A percentile compares a stretch with the other conserved stretches of the same genome.
Evolutionary conservation across 192 early-diverging fungal species (phyloP).

Genomic region (Linnemannia elongata): DNA sequence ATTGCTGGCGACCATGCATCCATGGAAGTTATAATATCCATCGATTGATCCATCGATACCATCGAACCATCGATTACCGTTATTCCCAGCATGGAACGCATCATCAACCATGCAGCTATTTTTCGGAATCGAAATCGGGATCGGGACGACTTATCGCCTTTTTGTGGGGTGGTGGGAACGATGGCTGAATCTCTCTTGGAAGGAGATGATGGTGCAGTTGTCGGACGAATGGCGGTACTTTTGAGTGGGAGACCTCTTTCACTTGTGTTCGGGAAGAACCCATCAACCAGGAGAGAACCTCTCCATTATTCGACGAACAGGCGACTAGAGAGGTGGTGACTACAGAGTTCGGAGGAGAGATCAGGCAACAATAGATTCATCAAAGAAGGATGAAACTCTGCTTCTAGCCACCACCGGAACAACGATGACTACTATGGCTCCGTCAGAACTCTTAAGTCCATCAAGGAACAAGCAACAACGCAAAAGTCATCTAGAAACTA

Average conservation of each 20-base stretch:
- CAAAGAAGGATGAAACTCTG: background rate
- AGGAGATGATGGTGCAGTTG: background rate
- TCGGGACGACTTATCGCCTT: background rate
- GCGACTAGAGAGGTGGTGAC: background rate
- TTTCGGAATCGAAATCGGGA: background rate
- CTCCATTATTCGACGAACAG: no score
- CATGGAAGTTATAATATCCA: background rate
- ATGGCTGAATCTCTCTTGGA: background rate
- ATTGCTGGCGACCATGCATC: background rate
- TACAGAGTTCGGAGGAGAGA: background rate
- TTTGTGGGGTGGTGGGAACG: background rate
- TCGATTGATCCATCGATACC: slow-evolving; percentile 37
- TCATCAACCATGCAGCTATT: background rate
- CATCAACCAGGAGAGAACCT: background rate
- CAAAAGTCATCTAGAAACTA: background rate
- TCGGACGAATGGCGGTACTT: background rate
- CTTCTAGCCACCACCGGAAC: background rate
- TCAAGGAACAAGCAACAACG: background rate
- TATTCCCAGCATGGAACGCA: background rate
- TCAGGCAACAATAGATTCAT: background rate
- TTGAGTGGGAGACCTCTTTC: background rate
- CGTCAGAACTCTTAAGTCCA: no score
- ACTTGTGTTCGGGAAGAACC: background rate
- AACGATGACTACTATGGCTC: background rate
- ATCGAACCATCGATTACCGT: background rate